Conservation (phyloP, 768 basidiomycete species). For the Suillus subluteus region DNA sequence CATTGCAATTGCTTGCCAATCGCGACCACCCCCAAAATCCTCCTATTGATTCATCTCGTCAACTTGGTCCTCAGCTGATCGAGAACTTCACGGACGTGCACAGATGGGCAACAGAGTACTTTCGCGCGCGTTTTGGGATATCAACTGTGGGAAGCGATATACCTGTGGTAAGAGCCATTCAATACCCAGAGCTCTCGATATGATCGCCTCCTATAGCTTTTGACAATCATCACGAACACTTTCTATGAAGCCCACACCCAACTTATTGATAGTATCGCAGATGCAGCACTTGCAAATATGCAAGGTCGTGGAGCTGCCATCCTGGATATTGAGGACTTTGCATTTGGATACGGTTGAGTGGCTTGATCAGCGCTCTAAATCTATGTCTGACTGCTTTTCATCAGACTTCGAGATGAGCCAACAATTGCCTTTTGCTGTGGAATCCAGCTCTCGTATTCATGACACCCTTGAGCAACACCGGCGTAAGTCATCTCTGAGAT, state of each 20-base stretch:
- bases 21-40: conserved; percentile 20
- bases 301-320: conserved; percentile 17
- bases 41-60: conserved; percentile 19
- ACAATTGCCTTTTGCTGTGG: conserved; percentile 31
- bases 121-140: conserved; percentile 25
- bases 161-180: conserved; percentile 18
- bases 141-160: conserved; percentile 22
- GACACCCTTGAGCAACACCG: conserved; percentile 12
- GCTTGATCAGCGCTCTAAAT: conserved; percentile 1
- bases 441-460: conserved; percentile 29
- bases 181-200: background rate
- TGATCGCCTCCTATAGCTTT: conserved; percentile 19
- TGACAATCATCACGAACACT: conserved; percentile 33
- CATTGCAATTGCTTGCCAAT: conserved; percentile 33
- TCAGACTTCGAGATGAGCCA: conserved; percentile 36
- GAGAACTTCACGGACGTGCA: conserved; percentile 35
- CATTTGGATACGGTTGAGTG: conserved; percentile 33
- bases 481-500: conserved; percentile 21
- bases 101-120: conserved; percentile 31
- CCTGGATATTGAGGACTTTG: conserved; percentile 29
- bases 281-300: conserved; percentile 31
- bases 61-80: conserved; percentile 33
- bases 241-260: conserved; percentile 36
- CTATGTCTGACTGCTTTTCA: background rate
- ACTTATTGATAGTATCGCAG: conserved; percentile 29